These are phyloP conservation scores for Clausena lansium DNA, from an alignment of 345 rosid genomes.

Conservation along the genomic window DNA sequence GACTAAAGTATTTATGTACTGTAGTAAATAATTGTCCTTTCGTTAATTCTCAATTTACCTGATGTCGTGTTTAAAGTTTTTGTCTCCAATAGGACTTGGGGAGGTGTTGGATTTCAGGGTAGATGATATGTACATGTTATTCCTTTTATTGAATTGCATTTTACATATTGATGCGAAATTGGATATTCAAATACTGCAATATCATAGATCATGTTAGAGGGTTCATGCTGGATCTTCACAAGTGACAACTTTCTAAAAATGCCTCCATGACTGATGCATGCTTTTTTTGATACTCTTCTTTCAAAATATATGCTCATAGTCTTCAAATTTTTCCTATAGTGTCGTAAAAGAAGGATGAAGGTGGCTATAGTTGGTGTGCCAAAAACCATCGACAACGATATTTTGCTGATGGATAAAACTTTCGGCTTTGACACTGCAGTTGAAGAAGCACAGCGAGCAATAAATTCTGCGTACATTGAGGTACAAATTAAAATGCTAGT, in stretches of 20 bases:
- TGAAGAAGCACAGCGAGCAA: conserved; percentile 97
- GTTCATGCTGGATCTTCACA: background rate
- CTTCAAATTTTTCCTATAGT: conserved; percentile 38
- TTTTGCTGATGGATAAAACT: conserved; percentile 91
- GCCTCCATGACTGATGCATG: background rate
- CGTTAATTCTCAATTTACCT: background rate
- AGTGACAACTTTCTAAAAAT: background rate
- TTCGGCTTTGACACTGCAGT: conserved; percentile 99
- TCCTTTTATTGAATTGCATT: background rate
- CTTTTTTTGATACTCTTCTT: background rate
- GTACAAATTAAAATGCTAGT: conserved; percentile 30
- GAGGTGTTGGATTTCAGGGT: background rate
- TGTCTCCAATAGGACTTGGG: background rate
- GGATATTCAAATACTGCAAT: background rate
- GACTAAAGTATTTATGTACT: background rate
- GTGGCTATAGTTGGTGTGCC: conserved; percentile 99
- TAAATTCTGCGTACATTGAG: conserved; percentile 98
- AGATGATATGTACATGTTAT: background rate
- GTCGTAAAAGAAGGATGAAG: conserved; percentile 65
- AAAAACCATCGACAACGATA: conserved; percentile 96
- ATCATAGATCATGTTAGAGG: background rate
- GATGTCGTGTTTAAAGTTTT: background rate
- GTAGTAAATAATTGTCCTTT: background rate
- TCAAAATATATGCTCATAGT: background rate
- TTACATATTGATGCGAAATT: background rate